These are phyloP conservation scores for Kalaharituber pfeilii DNA, from an alignment of 2,329 filamentous ascomycete species.

Conservation along the genomic window DNA sequence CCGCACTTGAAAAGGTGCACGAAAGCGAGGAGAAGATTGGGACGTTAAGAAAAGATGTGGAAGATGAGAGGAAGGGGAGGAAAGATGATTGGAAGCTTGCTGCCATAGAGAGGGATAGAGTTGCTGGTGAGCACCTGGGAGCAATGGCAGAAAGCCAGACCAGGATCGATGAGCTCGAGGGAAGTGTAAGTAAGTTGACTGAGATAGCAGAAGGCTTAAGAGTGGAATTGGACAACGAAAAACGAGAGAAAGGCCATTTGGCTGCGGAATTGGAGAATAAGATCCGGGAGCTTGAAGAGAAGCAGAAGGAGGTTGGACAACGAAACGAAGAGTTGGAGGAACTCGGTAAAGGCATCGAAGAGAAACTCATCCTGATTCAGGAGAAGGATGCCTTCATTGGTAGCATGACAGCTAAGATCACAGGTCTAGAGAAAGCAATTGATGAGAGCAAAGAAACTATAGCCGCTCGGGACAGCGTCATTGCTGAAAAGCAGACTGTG, in stretches of 20 bases:
- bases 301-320: conserved; percentile 13
- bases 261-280: conserved; percentile 19
- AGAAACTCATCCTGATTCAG: not conserved
- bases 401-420: not conserved
- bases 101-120: conserved; percentile 24
- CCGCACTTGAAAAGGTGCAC: conserved; percentile 27
- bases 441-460: conserved; percentile 4
- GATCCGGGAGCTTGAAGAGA: conserved; percentile 6
- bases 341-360: conserved; percentile 15
- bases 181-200: conserved; percentile 24
- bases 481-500: conserved; percentile 10
- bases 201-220: conserved; percentile 30
- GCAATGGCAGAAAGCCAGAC: not conserved
- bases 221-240: conserved; percentile 30
- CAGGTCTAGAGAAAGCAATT: conserved; percentile 1
- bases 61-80: conserved; percentile 24
- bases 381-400: not conserved
- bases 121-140: conserved; percentile 8
- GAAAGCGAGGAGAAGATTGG: conserved; percentile 20
- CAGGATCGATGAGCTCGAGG: conserved; percentile 27
- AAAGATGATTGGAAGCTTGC: conserved; percentile 28
- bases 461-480: conserved; percentile 18
- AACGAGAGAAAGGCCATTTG: conserved; percentile 25
- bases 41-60: conserved; percentile 2
- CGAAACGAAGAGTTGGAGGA: conserved; percentile 20